Evolutionary conservation across 768 basidiomycete species (phyloP).

Genomic region (Podaxis sp.): DNA sequence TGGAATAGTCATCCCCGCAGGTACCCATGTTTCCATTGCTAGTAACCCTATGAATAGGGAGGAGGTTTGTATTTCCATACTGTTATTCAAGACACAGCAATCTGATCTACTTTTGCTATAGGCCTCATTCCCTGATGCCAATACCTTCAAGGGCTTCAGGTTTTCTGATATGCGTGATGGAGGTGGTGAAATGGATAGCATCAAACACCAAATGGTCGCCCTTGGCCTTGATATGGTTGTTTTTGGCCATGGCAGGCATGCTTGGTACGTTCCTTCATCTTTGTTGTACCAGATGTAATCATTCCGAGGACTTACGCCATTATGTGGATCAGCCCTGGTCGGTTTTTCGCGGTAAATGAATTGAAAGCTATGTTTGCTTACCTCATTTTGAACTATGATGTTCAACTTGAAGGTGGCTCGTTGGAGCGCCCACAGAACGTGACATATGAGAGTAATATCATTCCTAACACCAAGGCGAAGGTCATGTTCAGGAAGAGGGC

Average conservation of each 20-base stretch:
- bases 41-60: conserved; percentile 22
- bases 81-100: neutral
- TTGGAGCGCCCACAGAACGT: neutral
- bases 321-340: conserved; percentile 32
- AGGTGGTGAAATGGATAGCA: conserved; percentile 25
- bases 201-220: conserved; percentile 35
- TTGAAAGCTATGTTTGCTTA: conserved; percentile 42
- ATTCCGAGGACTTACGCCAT: neutral
- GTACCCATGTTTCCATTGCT: conserved; percentile 25
- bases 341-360: conserved; percentile 46
- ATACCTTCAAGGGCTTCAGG: conserved; percentile 46
- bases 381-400: conserved; percentile 39
- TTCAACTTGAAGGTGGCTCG: conserved; percentile 22
- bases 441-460: neutral
- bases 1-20: conserved; percentile 27
- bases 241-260: conserved; percentile 41
- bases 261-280: conserved; percentile 23
- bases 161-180: conserved; percentile 39
- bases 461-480: conserved; percentile 12
- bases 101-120: conserved; percentile 4
- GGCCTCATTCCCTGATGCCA: conserved; percentile 41
- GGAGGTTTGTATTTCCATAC: conserved; percentile 17
- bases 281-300: neutral
- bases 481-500: conserved; percentile 19
- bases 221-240: conserved; percentile 30